phyloP scores from a whole-genome alignment of 768 basidiomycete genomes.

The Fistulinella prunicolor region DNA sequence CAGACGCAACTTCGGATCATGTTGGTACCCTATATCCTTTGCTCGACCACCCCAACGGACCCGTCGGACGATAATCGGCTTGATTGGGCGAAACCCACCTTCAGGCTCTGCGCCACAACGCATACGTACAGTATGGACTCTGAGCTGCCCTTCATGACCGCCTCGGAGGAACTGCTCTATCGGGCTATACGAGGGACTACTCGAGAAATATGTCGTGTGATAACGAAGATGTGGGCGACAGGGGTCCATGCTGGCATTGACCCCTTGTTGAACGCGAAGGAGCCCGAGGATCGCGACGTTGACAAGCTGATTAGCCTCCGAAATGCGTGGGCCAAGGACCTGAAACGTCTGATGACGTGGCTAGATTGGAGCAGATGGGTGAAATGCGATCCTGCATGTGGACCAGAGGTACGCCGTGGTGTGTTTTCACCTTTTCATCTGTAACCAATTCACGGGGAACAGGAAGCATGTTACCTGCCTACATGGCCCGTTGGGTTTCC shows the following conservation, averaged over 20 bases:
- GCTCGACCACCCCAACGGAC: slow-evolving; percentile 10
- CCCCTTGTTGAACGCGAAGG: slow-evolving; percentile 6
- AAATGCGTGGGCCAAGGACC: no score
- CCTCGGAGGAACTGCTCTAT: slow-evolving; percentile 29
- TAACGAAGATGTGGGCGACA: slow-evolving; percentile 46
- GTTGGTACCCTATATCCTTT: slow-evolving; percentile 22
- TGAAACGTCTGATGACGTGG: no score
- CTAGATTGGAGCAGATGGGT: background rate
- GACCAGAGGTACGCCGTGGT: background rate
- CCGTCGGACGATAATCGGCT: no score
- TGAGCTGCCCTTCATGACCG: slow-evolving; percentile 15
- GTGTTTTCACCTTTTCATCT: background rate
- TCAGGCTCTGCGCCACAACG: slow-evolving; percentile 28
- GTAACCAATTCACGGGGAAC: background rate
- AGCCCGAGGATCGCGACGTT: no score
- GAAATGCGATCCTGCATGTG: background rate
- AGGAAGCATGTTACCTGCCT: background rate
- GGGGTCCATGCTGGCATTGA: no score
- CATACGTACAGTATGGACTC: slow-evolving; percentile 18
- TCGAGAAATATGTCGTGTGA: slow-evolving; percentile 44
- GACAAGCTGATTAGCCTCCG: no score
- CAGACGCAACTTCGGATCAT: slow-evolving; percentile 26
- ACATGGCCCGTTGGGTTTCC: background rate
- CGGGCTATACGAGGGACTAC: slow-evolving; percentile 31
- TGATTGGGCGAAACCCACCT: slow-evolving; percentile 27